Base-by-base conservation (phyloP, 768 basidiomycete genomes). In the Butyriboletus loyo region DNA sequence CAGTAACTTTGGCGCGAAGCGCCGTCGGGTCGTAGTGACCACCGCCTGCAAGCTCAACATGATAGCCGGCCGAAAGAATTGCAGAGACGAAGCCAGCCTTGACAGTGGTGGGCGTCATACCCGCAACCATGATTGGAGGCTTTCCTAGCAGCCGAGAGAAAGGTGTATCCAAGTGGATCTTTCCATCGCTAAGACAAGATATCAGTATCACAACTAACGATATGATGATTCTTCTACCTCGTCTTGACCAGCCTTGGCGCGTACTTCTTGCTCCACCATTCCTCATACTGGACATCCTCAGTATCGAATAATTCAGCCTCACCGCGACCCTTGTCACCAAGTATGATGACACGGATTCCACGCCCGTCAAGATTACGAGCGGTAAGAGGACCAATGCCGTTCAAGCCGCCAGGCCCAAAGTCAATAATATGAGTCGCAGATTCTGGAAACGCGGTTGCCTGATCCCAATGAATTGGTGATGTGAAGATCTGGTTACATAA, bases 51-150 rank as follows among this genome's bases (percentile, higher is more conserved):
- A 99, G 81, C 72, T 99, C 97, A 63, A 98, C 80, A 69, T 99
- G 97, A 70, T 87, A 98, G 1, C 96, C 96, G 25, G 97, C 95
- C 56, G 87, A 82, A 60, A 97, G 84, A 41, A 96, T 81, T 8
- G 97, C 95, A 53, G 87, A 86, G 63, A 98, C 95, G 69, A 98
- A 96, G 17, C 94, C 94, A 30, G 87, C 87, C 68, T 95, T 87
- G 58, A 99, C 97, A 30, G 97, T 99, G 1, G 88, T 88, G 0
- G 97, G 97, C 0, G 97, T 99, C 97, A 99, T 98, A 53, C 97
- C 97, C 44, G 95, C 96, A 35, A 99, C 94, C 97, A 98, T 98
- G 72, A 99, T 88, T 31, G 97, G 97, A 4, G 97, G 86, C 74
- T 98, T 99, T 62, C 93, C 92, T 38, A 99, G 72, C 39, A 99